Percentiles rank a stretch among this genome's conserved stretches.
These are phyloP conservation scores for Novymonas esmeraldas DNA, from an alignment of 208 protist species.

Conservation along the genomic window DNA sequence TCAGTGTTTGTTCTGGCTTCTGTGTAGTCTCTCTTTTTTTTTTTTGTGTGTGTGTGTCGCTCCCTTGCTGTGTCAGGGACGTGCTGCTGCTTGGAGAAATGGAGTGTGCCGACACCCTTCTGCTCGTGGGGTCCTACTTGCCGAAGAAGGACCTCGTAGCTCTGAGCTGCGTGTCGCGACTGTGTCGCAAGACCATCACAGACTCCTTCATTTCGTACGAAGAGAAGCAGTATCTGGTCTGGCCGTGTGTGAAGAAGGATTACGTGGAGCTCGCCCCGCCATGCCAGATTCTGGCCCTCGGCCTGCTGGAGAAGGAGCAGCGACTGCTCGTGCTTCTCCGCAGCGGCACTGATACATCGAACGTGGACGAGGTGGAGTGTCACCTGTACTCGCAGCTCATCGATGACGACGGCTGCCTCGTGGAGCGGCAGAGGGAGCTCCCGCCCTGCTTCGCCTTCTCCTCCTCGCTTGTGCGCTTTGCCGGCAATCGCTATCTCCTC, in stretches of 20 bases:
- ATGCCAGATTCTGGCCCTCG: constrained; percentile 49
- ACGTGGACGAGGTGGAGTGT: constrained; percentile 45
- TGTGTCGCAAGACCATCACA: constrained; percentile 35
- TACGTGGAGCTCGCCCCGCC: constrained; percentile 58
- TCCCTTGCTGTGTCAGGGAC: background rate
- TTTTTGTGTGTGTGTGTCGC: background rate
- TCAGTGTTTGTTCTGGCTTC: background rate
- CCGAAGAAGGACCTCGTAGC: constrained; percentile 47
- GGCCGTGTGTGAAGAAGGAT: constrained; percentile 38
- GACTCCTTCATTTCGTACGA: constrained; percentile 31
- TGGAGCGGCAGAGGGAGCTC: constrained; percentile 47
- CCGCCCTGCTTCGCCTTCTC: constrained; percentile 40
- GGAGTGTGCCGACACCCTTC: constrained; percentile 56
- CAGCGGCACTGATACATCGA: constrained; percentile 28
- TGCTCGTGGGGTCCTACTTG: constrained; percentile 55
- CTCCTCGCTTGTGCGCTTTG: constrained; percentile 48
- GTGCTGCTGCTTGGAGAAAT: constrained; percentile 17
- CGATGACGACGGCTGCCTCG: constrained; percentile 13
- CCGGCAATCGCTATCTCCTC: constrained; percentile 56
- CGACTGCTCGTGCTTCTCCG: constrained; percentile 48
- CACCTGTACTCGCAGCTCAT: constrained; percentile 49
- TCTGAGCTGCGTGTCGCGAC: constrained; percentile 45
- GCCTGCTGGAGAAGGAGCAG: constrained; percentile 38
- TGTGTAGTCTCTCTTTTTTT: background rate
- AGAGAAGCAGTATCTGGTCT: constrained; percentile 46